phyloP scores from a whole-genome alignment of 2,329 filamentous ascomycete species.

The Pyrenophora graminea region DNA sequence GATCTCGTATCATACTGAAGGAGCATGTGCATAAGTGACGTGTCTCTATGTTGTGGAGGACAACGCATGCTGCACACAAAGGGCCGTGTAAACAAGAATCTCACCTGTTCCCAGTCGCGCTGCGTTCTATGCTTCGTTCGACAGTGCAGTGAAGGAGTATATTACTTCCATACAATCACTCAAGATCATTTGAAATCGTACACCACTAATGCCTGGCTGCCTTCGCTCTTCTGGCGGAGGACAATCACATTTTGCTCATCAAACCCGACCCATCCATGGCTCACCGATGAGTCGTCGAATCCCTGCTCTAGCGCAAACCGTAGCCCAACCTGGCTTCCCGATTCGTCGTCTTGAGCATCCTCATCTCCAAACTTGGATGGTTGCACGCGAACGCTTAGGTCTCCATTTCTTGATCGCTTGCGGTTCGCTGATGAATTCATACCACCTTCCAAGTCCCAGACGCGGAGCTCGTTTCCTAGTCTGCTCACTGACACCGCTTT shows the following conservation, averaged over 20 bases:
- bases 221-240: constrained; percentile 70
- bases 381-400: constrained; percentile 60
- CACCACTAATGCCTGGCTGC: constrained; percentile 74
- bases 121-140: not conserved
- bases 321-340: constrained; percentile 36
- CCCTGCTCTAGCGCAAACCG: constrained; percentile 42
- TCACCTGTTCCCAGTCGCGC: not conserved
- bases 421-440: constrained; percentile 53
- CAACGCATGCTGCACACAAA: too few relatives aligned
- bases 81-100: too few relatives aligned
- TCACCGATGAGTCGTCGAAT: constrained; percentile 50
- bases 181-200: constrained; percentile 76
- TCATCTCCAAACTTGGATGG: constrained; percentile 41
- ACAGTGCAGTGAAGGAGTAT: not conserved
- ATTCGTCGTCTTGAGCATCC: constrained; percentile 25
- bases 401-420: constrained; percentile 49
- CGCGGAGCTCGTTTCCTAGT: constrained; percentile 68
- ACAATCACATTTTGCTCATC: constrained; percentile 93
- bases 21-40: not conserved
- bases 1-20: not conserved
- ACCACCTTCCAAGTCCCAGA: constrained; percentile 87
- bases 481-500: constrained; percentile 89
- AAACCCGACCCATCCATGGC: constrained; percentile 75
- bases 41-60: not conserved
- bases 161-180: too few relatives aligned